These are phyloP conservation scores for Stereocaulon alpinum DNA, from an alignment of 495 filamentous ascomycete species.

Conservation along the genomic window DNA sequence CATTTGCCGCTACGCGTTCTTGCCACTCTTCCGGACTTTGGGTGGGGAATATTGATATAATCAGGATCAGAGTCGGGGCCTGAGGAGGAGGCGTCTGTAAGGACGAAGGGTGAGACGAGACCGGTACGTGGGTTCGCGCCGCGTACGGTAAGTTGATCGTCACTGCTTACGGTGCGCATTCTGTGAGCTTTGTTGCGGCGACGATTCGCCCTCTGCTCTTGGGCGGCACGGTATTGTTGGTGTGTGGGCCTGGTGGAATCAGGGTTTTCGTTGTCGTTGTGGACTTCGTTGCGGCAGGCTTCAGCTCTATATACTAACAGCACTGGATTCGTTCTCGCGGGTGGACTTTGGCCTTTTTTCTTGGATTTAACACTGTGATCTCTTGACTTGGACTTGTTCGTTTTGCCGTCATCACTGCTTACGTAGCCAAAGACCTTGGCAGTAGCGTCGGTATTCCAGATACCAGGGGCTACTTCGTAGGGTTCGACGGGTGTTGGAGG, in stretches of 20 bases:
- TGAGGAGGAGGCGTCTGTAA: constrained; percentile 18
- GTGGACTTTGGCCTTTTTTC: background rate
- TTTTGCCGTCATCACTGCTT: background rate
- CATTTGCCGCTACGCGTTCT: constrained; percentile 25
- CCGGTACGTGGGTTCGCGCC: constrained; percentile 27
- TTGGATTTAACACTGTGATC: background rate
- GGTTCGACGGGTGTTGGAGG: constrained; percentile 3
- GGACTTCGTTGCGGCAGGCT: background rate
- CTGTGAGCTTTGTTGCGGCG: background rate
- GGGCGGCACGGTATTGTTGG: background rate
- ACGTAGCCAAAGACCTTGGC: constrained; percentile 13
- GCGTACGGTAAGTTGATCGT: constrained; percentile 20
- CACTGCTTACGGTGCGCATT: constrained; percentile 15
- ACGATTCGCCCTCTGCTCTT: background rate
- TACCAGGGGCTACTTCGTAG: constrained; percentile 14
- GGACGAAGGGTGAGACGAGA: constrained; percentile 24
- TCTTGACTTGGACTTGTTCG: background rate
- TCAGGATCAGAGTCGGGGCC: constrained; percentile 6
- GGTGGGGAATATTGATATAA: constrained; percentile 9
- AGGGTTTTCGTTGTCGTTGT: background rate
- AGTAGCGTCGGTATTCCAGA: constrained; percentile 16
- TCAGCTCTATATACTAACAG: background rate
- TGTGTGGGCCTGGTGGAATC: constrained; percentile 1
- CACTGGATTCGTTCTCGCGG: constrained; percentile 2
- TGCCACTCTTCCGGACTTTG: constrained; percentile 11